These are phyloP conservation scores for Quercus engelmannii DNA, from an alignment of 306 rosid genomes.

Conservation along the genomic window DNA sequence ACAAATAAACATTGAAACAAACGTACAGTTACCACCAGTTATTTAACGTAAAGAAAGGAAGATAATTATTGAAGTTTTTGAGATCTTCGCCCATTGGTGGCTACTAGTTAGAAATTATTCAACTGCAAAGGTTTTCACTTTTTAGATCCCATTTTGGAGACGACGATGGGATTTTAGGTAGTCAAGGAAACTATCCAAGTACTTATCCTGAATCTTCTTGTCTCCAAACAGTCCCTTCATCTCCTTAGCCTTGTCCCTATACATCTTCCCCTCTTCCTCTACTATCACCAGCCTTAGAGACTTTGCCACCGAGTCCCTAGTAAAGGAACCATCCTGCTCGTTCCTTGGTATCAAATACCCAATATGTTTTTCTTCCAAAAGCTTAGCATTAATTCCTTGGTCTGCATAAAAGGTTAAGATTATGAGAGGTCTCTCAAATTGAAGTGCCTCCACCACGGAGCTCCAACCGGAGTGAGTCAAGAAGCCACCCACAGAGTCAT, in stretches of 20 bases:
- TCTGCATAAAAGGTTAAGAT: slow-evolving; percentile 15
- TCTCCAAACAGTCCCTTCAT: slow-evolving; percentile 14
- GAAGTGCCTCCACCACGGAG: slow-evolving; percentile 35
- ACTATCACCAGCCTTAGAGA: slow-evolving; percentile 27
- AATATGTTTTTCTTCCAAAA: slow-evolving; percentile 23
- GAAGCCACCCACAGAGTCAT: slow-evolving; percentile 45
- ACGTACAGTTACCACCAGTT: too few species aligned
- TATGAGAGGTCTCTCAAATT: slow-evolving; percentile 1
- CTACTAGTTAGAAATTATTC: too few species aligned
- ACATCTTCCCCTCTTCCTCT: slow-evolving; percentile 29
- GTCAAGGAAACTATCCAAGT: slow-evolving; percentile 24
- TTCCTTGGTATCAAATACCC: slow-evolving; percentile 31
- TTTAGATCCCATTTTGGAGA: not conserved
- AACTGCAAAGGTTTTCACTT: too few species aligned
- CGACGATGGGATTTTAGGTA: not conserved
- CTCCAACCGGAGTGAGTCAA: slow-evolving; percentile 57
- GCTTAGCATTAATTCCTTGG: slow-evolving; percentile 24
- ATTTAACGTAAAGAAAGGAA: too few species aligned
- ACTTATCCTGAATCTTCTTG: slow-evolving; percentile 7
- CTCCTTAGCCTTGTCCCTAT: slow-evolving; percentile 28
- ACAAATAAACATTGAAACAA: too few species aligned
- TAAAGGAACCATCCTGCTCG: slow-evolving; percentile 30
- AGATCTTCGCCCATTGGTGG: too few species aligned
- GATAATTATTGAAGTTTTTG: too few species aligned
- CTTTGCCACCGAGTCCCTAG: slow-evolving; percentile 17